These are phyloP conservation scores for Yamadazyma mexicana DNA, from an alignment of 1,139 yeast genomes.

Conservation along the genomic window DNA sequence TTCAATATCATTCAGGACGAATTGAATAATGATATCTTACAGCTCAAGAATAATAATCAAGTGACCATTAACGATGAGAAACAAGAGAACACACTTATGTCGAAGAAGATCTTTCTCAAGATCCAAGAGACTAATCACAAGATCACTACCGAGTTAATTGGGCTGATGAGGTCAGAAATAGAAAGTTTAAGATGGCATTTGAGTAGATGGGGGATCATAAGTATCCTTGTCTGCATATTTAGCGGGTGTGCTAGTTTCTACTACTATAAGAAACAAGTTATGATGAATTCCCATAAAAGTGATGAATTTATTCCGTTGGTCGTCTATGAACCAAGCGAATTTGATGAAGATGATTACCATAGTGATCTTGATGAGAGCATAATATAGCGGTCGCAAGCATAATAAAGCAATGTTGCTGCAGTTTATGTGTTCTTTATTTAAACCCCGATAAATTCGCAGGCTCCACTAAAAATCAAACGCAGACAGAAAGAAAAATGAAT, in stretches of 20 bases:
- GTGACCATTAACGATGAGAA: slow-evolving; percentile 86
- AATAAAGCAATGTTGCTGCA: not conserved
- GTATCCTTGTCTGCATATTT: slow-evolving; percentile 49
- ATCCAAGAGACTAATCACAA: slow-evolving; percentile 86
- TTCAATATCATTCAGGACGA: slow-evolving; percentile 75
- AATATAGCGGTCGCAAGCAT: slow-evolving; percentile 2
- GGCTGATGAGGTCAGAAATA: slow-evolving; percentile 82
- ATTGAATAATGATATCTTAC: slow-evolving; percentile 66
- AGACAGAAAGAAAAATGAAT: not conserved
- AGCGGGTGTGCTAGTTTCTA: slow-evolving; percentile 46
- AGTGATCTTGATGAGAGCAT: slow-evolving; percentile 37
- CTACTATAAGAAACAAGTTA: slow-evolving; percentile 29
- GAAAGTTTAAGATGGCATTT: slow-evolving; percentile 93
- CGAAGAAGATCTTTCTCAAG: slow-evolving; percentile 64
- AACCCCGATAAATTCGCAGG: slow-evolving; percentile 1
- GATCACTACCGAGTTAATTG: slow-evolving; percentile 77
- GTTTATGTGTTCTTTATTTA: too few relatives aligned
- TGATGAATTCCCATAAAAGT: slow-evolving; percentile 22
- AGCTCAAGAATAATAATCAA: slow-evolving; percentile 70
- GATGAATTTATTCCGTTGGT: slow-evolving; percentile 47
- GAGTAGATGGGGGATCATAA: slow-evolving; percentile 79
- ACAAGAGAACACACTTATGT: slow-evolving; percentile 78
- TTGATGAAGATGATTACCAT: slow-evolving; percentile 49
- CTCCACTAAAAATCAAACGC: not conserved
- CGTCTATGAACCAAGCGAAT: slow-evolving; percentile 49